Percentiles rank a stretch among this genome's conserved stretches.
phyloP scores from a whole-genome alignment of 495 filamentous ascomycete genomes.

The Xeromyces bisporus region DNA sequence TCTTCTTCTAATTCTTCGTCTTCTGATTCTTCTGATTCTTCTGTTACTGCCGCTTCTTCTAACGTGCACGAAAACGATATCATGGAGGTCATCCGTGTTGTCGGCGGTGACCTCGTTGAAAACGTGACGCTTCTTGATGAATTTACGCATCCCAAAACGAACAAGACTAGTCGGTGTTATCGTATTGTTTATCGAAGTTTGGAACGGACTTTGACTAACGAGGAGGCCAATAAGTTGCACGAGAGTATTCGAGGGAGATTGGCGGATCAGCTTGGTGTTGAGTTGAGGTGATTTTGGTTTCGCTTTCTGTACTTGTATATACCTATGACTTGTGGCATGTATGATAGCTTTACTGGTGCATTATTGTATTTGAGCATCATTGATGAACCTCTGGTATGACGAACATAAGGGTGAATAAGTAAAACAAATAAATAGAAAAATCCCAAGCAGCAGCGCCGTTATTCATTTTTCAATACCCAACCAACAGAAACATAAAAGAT shows the following conservation, averaged over 20 bases:
- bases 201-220: constrained; percentile 72
- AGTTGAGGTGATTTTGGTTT: constrained; percentile 48
- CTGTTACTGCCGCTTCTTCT: constrained; percentile 33
- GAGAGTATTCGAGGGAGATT: constrained; percentile 41
- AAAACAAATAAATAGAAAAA: too few relatives aligned
- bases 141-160: constrained; percentile 79
- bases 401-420: too few relatives aligned
- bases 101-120: constrained; percentile 70
- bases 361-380: too few relatives aligned
- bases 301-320: neutral
- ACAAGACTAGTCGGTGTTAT: constrained; percentile 73
- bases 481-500: too few relatives aligned
- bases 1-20: constrained; percentile 19
- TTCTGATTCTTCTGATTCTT: constrained; percentile 31
- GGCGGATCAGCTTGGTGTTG: constrained; percentile 55
- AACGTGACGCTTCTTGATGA: constrained; percentile 69
- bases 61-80: constrained; percentile 86
- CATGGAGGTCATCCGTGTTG: constrained; percentile 78
- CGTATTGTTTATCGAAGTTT: constrained; percentile 81
- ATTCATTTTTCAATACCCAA: too few relatives aligned
- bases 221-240: constrained; percentile 63
- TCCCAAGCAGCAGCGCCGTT: too few relatives aligned
- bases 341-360: too few relatives aligned
- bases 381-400: too few relatives aligned
- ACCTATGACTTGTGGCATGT: neutral